These are phyloP conservation scores for Orobanche coerulescens DNA, from an alignment of 257 asterid genomes.

Conservation along the genomic window DNA sequence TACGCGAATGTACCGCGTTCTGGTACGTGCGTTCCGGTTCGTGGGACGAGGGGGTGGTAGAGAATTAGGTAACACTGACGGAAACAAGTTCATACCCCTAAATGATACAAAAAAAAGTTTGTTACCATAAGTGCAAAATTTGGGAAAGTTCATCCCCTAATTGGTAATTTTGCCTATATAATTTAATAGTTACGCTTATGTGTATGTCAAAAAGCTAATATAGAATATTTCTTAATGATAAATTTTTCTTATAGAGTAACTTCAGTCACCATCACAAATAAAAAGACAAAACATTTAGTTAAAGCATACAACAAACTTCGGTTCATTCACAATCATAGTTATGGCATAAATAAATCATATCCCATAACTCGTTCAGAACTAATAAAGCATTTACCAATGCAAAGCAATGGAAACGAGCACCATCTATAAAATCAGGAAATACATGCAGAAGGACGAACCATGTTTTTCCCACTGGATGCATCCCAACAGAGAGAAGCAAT, in stretches of 20 bases:
- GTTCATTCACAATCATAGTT: neutral
- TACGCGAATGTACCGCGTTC: no score
- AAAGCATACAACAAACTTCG: neutral
- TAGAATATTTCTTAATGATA: neutral
- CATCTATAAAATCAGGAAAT: neutral
- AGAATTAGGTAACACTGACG: no score
- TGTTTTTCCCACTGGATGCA: constrained; percentile 22
- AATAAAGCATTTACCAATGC: neutral
- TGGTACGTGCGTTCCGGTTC: no score
- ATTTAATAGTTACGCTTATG: no score
- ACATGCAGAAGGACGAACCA: constrained; percentile 30
- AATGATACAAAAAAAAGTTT: no score
- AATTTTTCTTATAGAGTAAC: neutral
- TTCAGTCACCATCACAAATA: neutral
- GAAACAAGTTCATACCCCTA: no score
- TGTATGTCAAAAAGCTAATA: neutral
- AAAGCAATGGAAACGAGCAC: neutral
- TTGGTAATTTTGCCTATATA: no score
- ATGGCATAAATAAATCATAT: neutral
- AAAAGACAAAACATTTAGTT: neutral
- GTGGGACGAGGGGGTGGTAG: no score
- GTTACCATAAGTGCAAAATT: no score
- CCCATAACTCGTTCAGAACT: neutral
- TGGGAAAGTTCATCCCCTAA: no score
- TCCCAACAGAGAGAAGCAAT: constrained; percentile 29